Percentiles rank a stretch among this genome's conserved stretches.
Evolutionary conservation across 805 yeast genomes (phyloP).

Genomic region (Pichia rugopelliculosa): DNA sequence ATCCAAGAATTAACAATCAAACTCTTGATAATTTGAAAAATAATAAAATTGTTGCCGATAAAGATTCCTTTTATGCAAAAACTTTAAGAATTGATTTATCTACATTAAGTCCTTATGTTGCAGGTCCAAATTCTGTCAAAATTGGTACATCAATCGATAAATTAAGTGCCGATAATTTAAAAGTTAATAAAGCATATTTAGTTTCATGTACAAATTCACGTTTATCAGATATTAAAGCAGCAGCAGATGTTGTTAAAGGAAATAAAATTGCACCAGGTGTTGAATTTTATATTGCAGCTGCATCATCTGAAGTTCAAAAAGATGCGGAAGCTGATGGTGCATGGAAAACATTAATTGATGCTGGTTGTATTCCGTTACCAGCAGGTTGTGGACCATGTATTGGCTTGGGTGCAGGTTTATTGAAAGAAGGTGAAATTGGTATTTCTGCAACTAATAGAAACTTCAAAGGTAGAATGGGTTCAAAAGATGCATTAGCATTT

Average conservation of each 20-base stretch:
- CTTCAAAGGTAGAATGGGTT: conserved; percentile 99
- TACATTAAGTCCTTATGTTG: conserved; percentile 77
- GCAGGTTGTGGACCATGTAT: conserved; percentile 99
- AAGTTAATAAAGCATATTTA: conserved; percentile 87
- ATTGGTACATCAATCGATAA: conserved; percentile 73
- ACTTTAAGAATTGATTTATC: conserved; percentile 73
- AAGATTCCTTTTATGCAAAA: conserved; percentile 83
- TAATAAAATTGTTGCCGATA: conserved; percentile 48
- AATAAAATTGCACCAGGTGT: conserved; percentile 82
- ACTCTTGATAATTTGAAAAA: conserved; percentile 46
- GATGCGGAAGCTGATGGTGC: conserved; percentile 91
- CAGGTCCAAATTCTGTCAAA: conserved; percentile 98
- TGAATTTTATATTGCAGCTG: conserved; percentile 96
- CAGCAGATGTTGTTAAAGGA: conserved; percentile 81
- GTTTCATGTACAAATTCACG: conserved; percentile 98
- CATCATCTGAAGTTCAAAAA: conserved; percentile 84
- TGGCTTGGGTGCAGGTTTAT: conserved; percentile 90
- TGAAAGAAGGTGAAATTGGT: conserved; percentile 95
- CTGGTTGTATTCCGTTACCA: conserved; percentile 92
- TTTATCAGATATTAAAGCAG: conserved; percentile 85
- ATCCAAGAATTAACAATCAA: conserved; percentile 69
- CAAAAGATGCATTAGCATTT: conserved; percentile 91
- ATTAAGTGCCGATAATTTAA: conserved; percentile 63
- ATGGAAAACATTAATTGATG: conserved; percentile 82
- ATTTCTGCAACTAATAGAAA: conserved; percentile 97